These are phyloP conservation scores for Cytospora piceae DNA, from an alignment of 2,329 filamentous ascomycete species.

Conservation along the genomic window DNA sequence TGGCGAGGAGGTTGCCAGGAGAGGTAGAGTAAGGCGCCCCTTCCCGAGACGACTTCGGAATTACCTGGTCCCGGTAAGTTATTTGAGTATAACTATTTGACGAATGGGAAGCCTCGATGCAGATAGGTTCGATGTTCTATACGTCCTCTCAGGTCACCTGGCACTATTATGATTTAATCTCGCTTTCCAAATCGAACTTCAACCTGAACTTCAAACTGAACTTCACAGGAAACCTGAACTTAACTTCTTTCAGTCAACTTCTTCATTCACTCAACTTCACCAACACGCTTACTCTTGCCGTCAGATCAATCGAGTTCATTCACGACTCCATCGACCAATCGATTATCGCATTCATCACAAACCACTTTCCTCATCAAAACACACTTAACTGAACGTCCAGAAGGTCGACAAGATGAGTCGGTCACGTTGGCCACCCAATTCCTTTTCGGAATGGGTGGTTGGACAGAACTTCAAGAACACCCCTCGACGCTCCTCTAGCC, in stretches of 20 bases:
- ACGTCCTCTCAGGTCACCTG: background rate
- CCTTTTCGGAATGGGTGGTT: slow-evolving; percentile 46
- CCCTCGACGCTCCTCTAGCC: slow-evolving; percentile 21
- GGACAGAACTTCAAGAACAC: slow-evolving; percentile 41
- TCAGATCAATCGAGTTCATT: background rate
- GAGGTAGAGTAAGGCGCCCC: background rate
- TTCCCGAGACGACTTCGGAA: background rate
- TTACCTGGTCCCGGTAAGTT: background rate
- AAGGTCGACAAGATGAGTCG: slow-evolving; percentile 17
- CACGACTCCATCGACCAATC: background rate
- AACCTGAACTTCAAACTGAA: too few species aligned
- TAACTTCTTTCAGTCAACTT: background rate
- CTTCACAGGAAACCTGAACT: background rate
- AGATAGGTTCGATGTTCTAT: background rate
- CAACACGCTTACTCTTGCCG: background rate
- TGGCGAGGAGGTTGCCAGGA: too few species aligned
- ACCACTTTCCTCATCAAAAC: background rate
- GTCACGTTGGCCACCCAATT: slow-evolving; percentile 41
- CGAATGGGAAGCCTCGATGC: background rate
- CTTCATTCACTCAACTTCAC: background rate
- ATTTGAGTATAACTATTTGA: background rate
- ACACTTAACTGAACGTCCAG: background rate
- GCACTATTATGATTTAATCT: background rate
- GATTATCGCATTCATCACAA: background rate
- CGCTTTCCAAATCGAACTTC: background rate